Percentiles rank a stretch among this genome's conserved stretches.
Evolutionary conservation across 192 early-diverging fungal species (phyloP).

Genomic region (Coemansia sp.): DNA sequence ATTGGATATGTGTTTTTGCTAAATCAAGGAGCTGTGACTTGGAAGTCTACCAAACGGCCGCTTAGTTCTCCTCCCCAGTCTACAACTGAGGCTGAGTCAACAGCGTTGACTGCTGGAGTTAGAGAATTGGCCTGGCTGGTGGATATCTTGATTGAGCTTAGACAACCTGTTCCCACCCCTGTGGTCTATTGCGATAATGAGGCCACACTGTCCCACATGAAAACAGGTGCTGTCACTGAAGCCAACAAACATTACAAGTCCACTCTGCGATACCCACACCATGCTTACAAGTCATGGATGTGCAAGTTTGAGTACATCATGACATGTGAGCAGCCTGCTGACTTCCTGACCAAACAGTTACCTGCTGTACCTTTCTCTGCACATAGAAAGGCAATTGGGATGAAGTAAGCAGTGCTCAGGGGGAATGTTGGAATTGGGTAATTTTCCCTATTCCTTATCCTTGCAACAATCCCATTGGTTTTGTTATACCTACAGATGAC

Average conservation of each 20-base stretch:
- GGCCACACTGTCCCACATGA: slow-evolving; percentile 6
- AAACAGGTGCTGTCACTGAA: slow-evolving; percentile 10
- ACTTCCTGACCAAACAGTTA: slow-evolving; percentile 14
- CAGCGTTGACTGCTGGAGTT: slow-evolving; percentile 8
- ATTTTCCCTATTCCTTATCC: background rate
- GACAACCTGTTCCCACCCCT: background rate
- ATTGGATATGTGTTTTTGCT: slow-evolving; percentile 9
- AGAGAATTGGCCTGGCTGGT: slow-evolving; percentile 7
- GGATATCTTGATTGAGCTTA: slow-evolving; percentile 6
- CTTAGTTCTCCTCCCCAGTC: slow-evolving; percentile 6
- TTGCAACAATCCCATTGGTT: background rate
- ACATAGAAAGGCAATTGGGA: slow-evolving; percentile 5
- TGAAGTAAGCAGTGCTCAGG: slow-evolving; percentile 5
- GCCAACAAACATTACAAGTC: slow-evolving; percentile 20
- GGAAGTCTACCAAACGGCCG: slow-evolving; percentile 8
- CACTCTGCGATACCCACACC: slow-evolving; percentile 6
- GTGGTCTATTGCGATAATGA: slow-evolving; percentile 15
- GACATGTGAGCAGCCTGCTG: slow-evolving; percentile 14
- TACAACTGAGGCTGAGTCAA: slow-evolving; percentile 3
- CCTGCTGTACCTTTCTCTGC: slow-evolving; percentile 1
- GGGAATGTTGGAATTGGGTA: background rate
- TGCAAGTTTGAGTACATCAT: slow-evolving; percentile 6
- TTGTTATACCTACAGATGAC: no score
- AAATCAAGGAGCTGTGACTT: slow-evolving; percentile 6
- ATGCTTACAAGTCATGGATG: slow-evolving; percentile 2